Evolutionary conservation across 257 asterid species (phyloP), one percentile per base, ranked within the genome.

Genomic region (Catharanthus roseus): DNA sequence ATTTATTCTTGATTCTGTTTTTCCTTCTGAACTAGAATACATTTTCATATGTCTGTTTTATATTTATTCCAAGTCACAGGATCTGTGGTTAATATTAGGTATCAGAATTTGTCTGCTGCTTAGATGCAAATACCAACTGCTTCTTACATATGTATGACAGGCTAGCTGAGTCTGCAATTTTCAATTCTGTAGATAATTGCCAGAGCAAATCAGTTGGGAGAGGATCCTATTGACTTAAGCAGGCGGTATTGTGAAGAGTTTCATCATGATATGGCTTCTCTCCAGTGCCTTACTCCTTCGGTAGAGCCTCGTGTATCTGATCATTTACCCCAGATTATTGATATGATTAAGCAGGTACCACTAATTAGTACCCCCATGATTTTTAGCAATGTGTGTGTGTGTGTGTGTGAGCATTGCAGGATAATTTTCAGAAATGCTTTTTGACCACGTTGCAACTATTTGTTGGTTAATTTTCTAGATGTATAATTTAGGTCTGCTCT

Each of bases 271-370:
- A 91, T 93, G 99, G 56, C 83, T 68, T 82, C 73, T 74, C 87
- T 93, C 49, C 82, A 84, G 80, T 93, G 99, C 78, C 83, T 91
- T 76, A 84, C 96, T 79, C 99, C 99, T 79, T 91, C 91, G 13
- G 85, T 86, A 28, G 99, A 93, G 76, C 97, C 99, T 73, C 92
- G 96, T 72, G 99, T 93, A 55, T 93, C 99, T 42, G 96, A 93
- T 74, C 97, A 93, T 83, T 83, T 93, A 75, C 83, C 90, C 8
- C 89, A 93, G 77, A 93, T 93, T 67, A 83, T 89, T 76, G 84
- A 82, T 75, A 91, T 91, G 97, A 93, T 91, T 65, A 80, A 86
- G 72, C 91, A 89, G 96, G 99, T 91, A 80, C 31, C 47, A 9
- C 41, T 68, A 34, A 19, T 56, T 16, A 51, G 26, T 65, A 39